Evolutionary conservation across 257 asterid species (phyloP).

Genomic region (Coffea eugenioides): DNA sequence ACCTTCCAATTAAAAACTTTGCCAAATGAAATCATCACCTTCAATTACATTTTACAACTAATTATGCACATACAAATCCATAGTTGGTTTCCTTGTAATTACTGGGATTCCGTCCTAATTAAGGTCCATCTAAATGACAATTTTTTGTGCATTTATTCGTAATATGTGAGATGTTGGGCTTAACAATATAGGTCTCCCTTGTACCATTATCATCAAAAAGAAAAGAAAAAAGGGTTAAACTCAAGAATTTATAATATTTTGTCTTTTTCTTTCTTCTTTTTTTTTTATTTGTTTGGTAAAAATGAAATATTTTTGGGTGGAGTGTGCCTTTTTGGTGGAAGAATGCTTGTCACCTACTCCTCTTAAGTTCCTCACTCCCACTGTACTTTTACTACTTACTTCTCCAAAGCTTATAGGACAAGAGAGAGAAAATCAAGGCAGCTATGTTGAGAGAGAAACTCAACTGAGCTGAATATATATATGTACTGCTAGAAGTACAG

Average conservation of each 20-base stretch:
- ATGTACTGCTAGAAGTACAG: neutral
- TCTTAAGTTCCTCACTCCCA: slow-evolving; percentile 34
- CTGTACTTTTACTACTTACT: slow-evolving; percentile 15
- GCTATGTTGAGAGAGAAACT: slow-evolving; percentile 1
- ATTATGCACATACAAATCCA: neutral
- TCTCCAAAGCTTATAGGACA: slow-evolving; percentile 21
- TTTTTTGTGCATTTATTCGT: too few relatives aligned
- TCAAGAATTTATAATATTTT: too few relatives aligned
- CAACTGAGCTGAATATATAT: slow-evolving; percentile 6
- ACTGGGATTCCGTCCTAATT: too few relatives aligned
- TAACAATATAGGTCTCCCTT: neutral
- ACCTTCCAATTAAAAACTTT: neutral
- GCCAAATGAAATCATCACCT: neutral
- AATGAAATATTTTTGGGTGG: slow-evolving; percentile 20
- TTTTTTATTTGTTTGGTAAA: neutral
- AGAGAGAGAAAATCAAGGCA: slow-evolving; percentile 25
- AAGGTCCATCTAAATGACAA: too few relatives aligned
- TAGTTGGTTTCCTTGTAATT: too few relatives aligned
- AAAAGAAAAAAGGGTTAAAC: neutral
- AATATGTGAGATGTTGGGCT: neutral
- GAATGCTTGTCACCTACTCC: slow-evolving; percentile 66
- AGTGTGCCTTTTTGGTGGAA: slow-evolving; percentile 36
- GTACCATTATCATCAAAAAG: neutral
- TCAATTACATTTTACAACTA: neutral
- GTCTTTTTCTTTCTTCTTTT: too few relatives aligned